A percentile compares a stretch with the other conserved stretches of the same genome.
Conservation (phyloP, 768 basidiomycete genomes). For the Filobasidium wieringae region DNA sequence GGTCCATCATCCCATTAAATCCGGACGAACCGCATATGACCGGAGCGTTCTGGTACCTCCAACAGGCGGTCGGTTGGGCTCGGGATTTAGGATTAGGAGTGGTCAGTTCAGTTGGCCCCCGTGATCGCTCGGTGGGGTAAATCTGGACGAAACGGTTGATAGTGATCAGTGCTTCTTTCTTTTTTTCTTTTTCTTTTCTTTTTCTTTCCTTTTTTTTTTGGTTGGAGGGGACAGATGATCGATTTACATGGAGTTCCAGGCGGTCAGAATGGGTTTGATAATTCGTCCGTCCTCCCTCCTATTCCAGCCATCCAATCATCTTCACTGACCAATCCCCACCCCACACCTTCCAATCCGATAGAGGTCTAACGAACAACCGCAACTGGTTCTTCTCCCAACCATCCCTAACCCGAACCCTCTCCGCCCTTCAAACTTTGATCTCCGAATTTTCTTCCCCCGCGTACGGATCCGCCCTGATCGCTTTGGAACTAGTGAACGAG, state of each 20-base stretch:
- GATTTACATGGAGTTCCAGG: slow-evolving; percentile 31
- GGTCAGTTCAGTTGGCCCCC: neutral
- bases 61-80: slow-evolving; percentile 32
- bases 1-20: slow-evolving; percentile 31
- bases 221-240: neutral
- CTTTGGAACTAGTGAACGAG: slow-evolving; percentile 35
- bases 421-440: slow-evolving; percentile 24
- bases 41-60: slow-evolving; percentile 28
- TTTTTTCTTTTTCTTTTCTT: no score
- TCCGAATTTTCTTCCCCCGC: slow-evolving; percentile 25
- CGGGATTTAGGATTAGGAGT: slow-evolving; percentile 24
- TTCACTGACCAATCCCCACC: neutral
- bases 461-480: slow-evolving; percentile 26
- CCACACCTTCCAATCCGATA: neutral
- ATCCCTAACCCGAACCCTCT: slow-evolving; percentile 26
- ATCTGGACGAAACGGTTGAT: no score
- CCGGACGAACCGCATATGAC: slow-evolving; percentile 28
- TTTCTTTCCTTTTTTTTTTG: neutral
- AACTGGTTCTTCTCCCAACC: slow-evolving; percentile 31
- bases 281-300: slow-evolving; percentile 17
- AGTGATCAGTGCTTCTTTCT: no score
- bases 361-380: slow-evolving; percentile 22
- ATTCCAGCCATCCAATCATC: no score
- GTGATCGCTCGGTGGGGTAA: no score
- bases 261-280: slow-evolving; percentile 35